Evolutionary conservation across 1,284 basidiomycete genomes (phyloP).

Genomic region (Leucoagaricus sp.): DNA sequence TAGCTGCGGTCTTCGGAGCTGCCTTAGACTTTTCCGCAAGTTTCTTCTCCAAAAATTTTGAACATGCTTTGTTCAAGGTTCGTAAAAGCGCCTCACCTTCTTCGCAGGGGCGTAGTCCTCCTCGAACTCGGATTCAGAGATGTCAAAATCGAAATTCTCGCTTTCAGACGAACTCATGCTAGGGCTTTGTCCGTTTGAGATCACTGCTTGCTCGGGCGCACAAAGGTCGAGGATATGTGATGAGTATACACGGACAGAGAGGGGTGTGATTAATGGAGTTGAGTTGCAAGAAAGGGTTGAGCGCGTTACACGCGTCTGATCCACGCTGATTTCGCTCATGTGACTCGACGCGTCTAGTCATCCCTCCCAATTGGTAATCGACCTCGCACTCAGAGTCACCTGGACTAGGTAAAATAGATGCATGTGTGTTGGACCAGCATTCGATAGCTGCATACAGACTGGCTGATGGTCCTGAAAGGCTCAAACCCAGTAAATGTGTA

Average conservation of each 20-base stretch:
- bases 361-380: too few relatives aligned
- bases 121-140: constrained; percentile 59
- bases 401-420: too few relatives aligned
- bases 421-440: too few relatives aligned
- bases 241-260: too few relatives aligned
- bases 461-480: too few relatives aligned
- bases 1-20: constrained; percentile 41
- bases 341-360: constrained; percentile 6
- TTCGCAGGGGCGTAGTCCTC: constrained; percentile 67
- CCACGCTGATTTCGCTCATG: constrained; percentile 3
- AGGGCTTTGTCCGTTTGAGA: too few relatives aligned
- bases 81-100: constrained; percentile 45
- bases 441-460: too few relatives aligned
- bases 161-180: constrained; percentile 56
- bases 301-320: constrained; percentile 5
- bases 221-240: background rate
- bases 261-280: background rate
- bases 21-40: constrained; percentile 33
- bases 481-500: too few relatives aligned
- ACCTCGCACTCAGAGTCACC: too few relatives aligned
- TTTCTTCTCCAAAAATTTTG: constrained; percentile 20
- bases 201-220: background rate
- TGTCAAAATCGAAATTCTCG: constrained; percentile 65
- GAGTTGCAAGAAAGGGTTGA: too few relatives aligned
- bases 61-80: background rate